Conservation (phyloP, 192 early-diverging fungal species). For the Backusella sp. region DNA sequence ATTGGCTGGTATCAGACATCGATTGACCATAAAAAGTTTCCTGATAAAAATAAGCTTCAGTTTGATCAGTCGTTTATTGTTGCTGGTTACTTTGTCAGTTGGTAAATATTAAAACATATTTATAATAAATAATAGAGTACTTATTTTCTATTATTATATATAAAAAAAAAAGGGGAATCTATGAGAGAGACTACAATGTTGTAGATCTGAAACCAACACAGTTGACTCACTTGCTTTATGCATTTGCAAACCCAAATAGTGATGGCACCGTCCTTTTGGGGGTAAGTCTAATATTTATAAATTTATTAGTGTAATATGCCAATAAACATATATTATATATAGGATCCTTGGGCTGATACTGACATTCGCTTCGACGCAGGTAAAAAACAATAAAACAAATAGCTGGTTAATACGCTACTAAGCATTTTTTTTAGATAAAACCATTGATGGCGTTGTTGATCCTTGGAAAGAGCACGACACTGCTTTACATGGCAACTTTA, state of each 20-base stretch:
- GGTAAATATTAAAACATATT: neutral
- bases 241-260: constrained; percentile 68
- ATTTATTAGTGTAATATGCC: no score
- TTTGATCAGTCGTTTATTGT: constrained; percentile 14
- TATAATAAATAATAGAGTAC: no score
- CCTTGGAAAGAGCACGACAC: constrained; percentile 54
- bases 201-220: constrained; percentile 54
- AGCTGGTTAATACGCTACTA: no score
- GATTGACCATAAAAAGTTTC: neutral
- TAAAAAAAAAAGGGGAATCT: constrained; percentile 58
- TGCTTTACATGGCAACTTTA: constrained; percentile 60
- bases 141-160: no score
- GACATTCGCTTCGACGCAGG: constrained; percentile 54
- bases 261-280: constrained; percentile 67
- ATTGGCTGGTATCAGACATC: constrained; percentile 11
- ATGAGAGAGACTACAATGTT: constrained; percentile 66
- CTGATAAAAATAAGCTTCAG: neutral
- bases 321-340: neutral
- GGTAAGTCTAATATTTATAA: constrained; percentile 10
- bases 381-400: no score
- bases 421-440: constrained; percentile 17
- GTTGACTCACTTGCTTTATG: constrained; percentile 77
- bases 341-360: constrained; percentile 80
- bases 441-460: constrained; percentile 46
- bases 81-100: constrained; percentile 42